These are phyloP conservation scores for Oryza brachyantha DNA, from an alignment of 176 grass and related monocot species.

Conservation along the genomic window DNA sequence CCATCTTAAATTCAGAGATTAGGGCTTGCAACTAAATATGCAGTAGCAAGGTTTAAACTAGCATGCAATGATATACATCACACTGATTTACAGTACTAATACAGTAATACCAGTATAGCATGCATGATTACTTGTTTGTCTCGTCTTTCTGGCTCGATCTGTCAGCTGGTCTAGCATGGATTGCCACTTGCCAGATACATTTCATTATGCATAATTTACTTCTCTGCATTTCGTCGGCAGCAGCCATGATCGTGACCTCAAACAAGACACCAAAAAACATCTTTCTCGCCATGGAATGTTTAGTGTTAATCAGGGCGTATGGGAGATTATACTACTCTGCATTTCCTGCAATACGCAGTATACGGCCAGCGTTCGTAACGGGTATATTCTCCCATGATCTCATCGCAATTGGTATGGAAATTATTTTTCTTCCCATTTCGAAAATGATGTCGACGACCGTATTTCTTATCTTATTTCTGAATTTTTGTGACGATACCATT, in stretches of 20 bases:
- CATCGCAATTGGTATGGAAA: not conserved
- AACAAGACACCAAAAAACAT: slow-evolving; percentile 30
- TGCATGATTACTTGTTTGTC: not conserved
- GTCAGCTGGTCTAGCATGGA: not conserved
- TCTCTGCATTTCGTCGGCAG: not conserved
- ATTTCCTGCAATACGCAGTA: slow-evolving; percentile 17
- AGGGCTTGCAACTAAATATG: not conserved
- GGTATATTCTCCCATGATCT: slow-evolving; percentile 33
- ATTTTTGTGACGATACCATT: not conserved
- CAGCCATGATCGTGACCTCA: slow-evolving; percentile 21
- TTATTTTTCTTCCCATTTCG: not conserved
- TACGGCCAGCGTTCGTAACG: not conserved
- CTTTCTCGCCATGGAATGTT: slow-evolving; percentile 30
- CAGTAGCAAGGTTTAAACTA: not conserved
- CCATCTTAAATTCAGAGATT: not conserved
- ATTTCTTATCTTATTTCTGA: not conserved
- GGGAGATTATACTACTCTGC: not conserved
- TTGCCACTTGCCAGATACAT: not conserved
- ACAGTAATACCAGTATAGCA: not conserved
- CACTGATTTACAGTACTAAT: too few relatives aligned
- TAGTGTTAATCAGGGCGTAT: not conserved
- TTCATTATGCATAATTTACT: not conserved
- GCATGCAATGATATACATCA: not conserved
- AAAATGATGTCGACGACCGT: slow-evolving; percentile 18
- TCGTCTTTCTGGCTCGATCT: not conserved